Percentiles rank a stretch among this genome's conserved stretches.
These are phyloP conservation scores for Neurospora cerealis DNA, from an alignment of 495 filamentous ascomycete species.

Conservation along the genomic window DNA sequence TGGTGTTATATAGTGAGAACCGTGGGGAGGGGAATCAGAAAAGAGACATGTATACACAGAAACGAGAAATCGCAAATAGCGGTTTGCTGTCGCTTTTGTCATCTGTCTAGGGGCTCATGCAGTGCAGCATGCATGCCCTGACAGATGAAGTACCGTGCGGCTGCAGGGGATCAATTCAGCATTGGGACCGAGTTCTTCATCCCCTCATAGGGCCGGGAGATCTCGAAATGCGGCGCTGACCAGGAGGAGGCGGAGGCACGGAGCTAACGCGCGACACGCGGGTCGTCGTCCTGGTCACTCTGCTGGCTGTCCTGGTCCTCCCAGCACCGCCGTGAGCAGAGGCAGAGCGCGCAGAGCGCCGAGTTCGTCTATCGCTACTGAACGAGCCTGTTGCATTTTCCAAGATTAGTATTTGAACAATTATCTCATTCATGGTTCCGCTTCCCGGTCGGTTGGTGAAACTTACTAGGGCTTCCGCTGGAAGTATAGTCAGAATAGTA, in stretches of 20 bases:
- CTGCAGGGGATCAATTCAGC: not conserved
- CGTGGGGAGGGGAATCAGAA: not conserved
- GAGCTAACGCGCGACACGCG: constrained; percentile 17
- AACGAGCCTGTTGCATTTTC: constrained; percentile 27
- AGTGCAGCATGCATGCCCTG: not conserved
- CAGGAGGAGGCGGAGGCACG: constrained; percentile 8
- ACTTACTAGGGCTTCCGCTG: constrained; percentile 39
- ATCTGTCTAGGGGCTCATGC: not conserved
- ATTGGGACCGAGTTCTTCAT: not conserved
- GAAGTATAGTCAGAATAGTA: constrained; percentile 39
- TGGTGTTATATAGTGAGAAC: not conserved
- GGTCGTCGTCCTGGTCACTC: constrained; percentile 21
- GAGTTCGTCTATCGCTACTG: constrained; percentile 23
- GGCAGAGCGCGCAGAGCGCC: constrained; percentile 10
- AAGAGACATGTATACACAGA: constrained; percentile 1
- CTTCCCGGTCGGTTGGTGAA: constrained; percentile 7
- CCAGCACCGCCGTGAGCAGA: not conserved
- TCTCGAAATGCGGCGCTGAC: constrained; percentile 1
- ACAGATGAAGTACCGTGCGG: not conserved
- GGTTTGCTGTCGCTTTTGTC: not conserved
- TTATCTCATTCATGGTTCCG: constrained; percentile 10
- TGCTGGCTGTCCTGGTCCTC: constrained; percentile 13
- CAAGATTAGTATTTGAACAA: constrained; percentile 1
- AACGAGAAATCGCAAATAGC: not conserved
- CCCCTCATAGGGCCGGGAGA: constrained; percentile 10